Base-by-base conservation (phyloP, 768 basidiomycete genomes). In the Termitomyces eurrhizus region DNA sequence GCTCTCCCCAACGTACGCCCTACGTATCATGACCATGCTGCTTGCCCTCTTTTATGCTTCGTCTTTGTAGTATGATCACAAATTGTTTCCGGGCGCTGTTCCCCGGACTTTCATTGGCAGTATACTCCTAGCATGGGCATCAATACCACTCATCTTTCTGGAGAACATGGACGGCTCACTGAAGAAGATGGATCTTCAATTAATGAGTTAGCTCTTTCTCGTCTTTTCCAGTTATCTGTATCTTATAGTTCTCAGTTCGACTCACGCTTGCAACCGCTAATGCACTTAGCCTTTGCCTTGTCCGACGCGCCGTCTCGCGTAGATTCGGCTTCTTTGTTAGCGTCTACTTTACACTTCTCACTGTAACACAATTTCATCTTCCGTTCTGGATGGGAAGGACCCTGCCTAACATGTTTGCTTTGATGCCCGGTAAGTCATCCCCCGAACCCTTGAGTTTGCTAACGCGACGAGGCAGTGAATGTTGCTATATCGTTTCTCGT, bases 321-420 rank as follows among this genome's bases (percentile, higher is more conserved):
- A 83, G 89, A 21, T 96, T 88, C 64, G 93, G 91, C 16, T 72
- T 76, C 2, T 69, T 72, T 3, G 80, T 87, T 0, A 77, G 85
- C 14, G 67, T 80, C 16, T 78, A 84, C 66, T 96, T 88, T 70
- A 72, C 82, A 1, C 62, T 95, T 0, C 69, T 97, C n/a, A 85
- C 86, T 4, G 80, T 85, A 64, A 85, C 88, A 0, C 94, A 96
- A 68, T 98, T 97, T 69, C 97, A 98, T 69, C 69, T 95, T 6
- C 87, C 88, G 7, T 99, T 93, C 71, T 98, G 93, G 88, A 92
- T 94, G 80, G 87, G 94, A 2, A 76, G 97, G 57, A 97, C 96
- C 0, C 73, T 98, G 7, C 96, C 97, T 1, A 99, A 98, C 71
- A 96, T 94, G 87, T 87, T 95, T 62, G 94, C 94, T 4, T 74